phyloP scores from a whole-genome alignment of 75 land plant genomes.

The Pinus tabuliformis region DNA sequence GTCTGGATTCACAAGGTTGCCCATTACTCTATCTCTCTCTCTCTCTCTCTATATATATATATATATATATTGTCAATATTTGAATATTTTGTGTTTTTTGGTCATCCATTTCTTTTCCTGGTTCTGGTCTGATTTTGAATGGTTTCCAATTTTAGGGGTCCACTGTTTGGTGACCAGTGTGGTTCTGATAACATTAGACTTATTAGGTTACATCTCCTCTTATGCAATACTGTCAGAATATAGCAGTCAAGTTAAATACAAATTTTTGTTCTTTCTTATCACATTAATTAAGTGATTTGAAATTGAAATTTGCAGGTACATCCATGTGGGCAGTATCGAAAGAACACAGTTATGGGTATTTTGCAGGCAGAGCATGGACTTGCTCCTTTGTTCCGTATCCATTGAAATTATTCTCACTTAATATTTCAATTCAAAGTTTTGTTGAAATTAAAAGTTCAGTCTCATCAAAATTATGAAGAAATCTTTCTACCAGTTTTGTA shows the following conservation, averaged over 20 bases:
- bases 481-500: background rate
- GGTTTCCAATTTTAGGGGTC: too few relatives aligned
- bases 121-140: too few relatives aligned
- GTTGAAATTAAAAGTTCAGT: background rate
- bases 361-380: slow-evolving; percentile 80
- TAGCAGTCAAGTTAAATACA: background rate
- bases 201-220: too few relatives aligned
- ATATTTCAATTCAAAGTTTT: background rate
- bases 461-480: background rate
- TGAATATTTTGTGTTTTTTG: too few relatives aligned
- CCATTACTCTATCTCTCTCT: too few relatives aligned
- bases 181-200: too few relatives aligned
- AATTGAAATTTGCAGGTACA: slow-evolving; percentile 63
- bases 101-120: too few relatives aligned
- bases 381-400: slow-evolving; percentile 96
- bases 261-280: background rate
- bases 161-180: too few relatives aligned
- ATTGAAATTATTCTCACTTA: background rate
- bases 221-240: background rate
- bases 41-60: background rate
- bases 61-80: background rate
- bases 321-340: slow-evolving; percentile 98
- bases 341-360: slow-evolving; percentile 93
- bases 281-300: slow-evolving; percentile 1
- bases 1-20: too few relatives aligned